These are phyloP conservation scores for Trichosporon coremiiforme DNA, from an alignment of 1,284 basidiomycete genomes.

Conservation along the genomic window DNA sequence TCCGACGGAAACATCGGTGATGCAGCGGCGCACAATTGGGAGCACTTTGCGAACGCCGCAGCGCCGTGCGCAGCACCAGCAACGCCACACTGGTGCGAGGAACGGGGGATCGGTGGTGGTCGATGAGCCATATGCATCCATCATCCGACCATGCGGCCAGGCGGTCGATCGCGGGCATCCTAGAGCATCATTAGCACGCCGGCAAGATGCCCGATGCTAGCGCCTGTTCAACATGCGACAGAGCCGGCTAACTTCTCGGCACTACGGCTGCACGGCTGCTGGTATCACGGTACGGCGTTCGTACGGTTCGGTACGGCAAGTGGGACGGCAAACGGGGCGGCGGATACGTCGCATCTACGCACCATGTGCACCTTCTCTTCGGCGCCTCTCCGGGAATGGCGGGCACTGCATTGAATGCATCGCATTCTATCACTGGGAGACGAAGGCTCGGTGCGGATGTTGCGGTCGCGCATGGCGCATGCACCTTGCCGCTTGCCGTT, in stretches of 20 bases:
- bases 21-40: neutral
- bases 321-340: neutral
- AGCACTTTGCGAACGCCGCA: neutral
- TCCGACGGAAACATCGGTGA: neutral
- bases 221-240: neutral
- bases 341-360: neutral
- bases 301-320: neutral
- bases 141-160: neutral
- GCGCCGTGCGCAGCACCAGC: neutral
- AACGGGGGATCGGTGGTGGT: neutral
- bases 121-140: neutral
- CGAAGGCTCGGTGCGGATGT: neutral
- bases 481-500: neutral
- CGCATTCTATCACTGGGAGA: neutral
- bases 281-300: too few relatives aligned
- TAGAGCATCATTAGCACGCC: neutral
- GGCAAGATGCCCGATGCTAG: neutral
- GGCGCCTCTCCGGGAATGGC: too few relatives aligned
- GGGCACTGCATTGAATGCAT: neutral
- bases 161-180: neutral
- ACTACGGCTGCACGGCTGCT: too few relatives aligned
- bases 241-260: too few relatives aligned
- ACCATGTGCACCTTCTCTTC: neutral
- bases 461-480: neutral
- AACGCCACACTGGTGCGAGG: constrained; percentile 4